These are phyloP conservation scores for Magnaporthiopsis rhizophila DNA, from an alignment of 2,329 filamentous ascomycete genomes.

Conservation along the genomic window DNA sequence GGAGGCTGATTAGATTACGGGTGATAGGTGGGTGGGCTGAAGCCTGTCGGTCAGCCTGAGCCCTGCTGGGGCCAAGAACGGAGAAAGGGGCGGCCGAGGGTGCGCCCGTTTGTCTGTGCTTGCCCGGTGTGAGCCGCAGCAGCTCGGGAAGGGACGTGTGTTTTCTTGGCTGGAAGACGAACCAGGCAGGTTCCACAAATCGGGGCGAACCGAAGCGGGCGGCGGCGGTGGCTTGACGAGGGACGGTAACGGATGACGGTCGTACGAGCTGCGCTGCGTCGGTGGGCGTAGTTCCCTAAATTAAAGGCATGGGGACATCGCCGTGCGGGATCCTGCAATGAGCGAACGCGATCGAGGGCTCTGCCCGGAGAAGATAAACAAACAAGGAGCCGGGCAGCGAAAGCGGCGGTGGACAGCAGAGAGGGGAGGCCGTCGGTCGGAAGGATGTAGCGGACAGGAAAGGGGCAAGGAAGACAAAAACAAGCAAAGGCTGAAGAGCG, in stretches of 20 bases:
- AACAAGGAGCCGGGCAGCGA: neutral
- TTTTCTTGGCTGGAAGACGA: neutral
- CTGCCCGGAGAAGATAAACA: neutral
- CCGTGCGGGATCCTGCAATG: neutral
- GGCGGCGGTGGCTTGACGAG: neutral
- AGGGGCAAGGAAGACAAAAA: neutral
- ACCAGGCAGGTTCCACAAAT: neutral
- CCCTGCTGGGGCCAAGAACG: slow-evolving; percentile 1
- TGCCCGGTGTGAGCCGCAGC: neutral
- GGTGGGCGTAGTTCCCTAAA: neutral
- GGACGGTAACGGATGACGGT: neutral
- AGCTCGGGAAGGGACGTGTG: neutral
- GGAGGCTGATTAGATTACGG: slow-evolving; percentile 1
- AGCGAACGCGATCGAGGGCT: neutral
- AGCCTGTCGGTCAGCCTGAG: slow-evolving; percentile 3
- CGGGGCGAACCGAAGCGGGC: too few species aligned
- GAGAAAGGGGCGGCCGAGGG: neutral
- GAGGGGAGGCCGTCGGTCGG: neutral
- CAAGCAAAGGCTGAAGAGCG: neutral
- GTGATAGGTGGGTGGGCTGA: neutral
- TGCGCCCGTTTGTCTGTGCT: neutral
- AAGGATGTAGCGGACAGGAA: neutral
- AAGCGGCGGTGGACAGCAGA: neutral
- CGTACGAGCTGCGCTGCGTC: neutral
- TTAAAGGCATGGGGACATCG: neutral